Conservation (phyloP, 148 eudicot species). For the Vaccinium vitisidaea region DNA sequence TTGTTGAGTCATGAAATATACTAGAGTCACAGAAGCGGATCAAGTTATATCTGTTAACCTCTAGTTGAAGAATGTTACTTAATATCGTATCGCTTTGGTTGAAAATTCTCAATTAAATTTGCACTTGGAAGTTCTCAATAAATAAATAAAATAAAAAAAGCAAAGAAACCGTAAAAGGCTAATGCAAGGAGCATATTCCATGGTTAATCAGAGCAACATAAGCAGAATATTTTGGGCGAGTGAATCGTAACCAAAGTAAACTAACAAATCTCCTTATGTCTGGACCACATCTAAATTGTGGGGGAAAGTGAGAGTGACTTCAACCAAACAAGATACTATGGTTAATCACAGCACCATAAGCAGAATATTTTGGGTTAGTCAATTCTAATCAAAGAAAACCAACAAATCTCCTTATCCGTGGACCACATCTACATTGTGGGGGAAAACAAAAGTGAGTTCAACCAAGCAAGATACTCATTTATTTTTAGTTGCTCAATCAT, state of each 20-base stretch:
- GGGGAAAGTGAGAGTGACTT: background rate
- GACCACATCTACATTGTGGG: constrained; percentile 4
- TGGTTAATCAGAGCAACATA: background rate
- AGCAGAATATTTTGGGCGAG: background rate
- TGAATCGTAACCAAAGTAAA: background rate
- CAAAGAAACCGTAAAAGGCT: background rate
- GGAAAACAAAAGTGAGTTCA: background rate
- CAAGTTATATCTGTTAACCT: background rate
- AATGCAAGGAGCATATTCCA: background rate
- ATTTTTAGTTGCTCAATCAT: background rate
- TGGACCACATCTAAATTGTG: constrained; percentile 6
- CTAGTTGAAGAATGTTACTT: background rate
- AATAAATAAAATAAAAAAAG: too few relatives aligned
- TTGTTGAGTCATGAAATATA: background rate
- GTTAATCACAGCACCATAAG: background rate
- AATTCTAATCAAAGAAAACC: background rate
- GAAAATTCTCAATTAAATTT: background rate
- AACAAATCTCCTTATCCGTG: background rate
- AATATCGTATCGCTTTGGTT: background rate
- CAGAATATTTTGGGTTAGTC: background rate
- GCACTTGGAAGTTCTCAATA: background rate
- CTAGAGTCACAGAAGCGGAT: background rate
- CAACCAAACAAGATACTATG: background rate
- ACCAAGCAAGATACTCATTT: background rate
- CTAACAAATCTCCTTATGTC: background rate